Conservation (phyloP, 139 green algal genomes). For the Medakamo hakoo region DNA sequence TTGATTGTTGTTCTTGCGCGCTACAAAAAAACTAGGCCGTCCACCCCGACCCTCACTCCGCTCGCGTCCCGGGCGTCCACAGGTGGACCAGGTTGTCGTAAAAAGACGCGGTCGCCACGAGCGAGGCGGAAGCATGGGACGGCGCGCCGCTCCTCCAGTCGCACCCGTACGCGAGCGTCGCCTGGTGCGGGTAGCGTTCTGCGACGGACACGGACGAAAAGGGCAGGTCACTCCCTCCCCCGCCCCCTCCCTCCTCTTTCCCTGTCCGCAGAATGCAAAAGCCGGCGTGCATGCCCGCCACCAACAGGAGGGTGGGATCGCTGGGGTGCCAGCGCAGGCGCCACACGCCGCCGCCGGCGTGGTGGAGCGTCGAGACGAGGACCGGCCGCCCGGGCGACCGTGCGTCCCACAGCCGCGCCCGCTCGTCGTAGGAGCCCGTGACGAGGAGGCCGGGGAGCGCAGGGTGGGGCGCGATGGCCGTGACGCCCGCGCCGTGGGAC, state of each 20-base stretch:
- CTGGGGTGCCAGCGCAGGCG: constrained; percentile 56
- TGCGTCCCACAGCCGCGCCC: constrained; percentile 61
- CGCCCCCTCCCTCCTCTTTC: not conserved
- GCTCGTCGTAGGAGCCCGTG: constrained; percentile 81
- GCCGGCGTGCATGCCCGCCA: constrained; percentile 72
- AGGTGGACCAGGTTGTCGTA: constrained; percentile 32
- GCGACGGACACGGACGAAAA: constrained; percentile 1
- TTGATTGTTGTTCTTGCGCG: not conserved
- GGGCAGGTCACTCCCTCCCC: not conserved
- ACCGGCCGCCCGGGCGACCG: constrained; percentile 19
- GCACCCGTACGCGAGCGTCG: constrained; percentile 26
- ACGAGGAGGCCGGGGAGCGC: constrained; percentile 27
- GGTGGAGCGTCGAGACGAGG: constrained; percentile 3
- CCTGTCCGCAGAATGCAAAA: constrained; percentile 26
- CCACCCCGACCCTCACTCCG: not conserved
- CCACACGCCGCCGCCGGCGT: constrained; percentile 63
- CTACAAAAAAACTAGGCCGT: not conserved
- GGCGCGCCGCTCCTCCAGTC: constrained; percentile 16
- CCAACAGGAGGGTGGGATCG: constrained; percentile 33
- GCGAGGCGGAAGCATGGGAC: not conserved
- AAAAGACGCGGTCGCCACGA: constrained; percentile 25
- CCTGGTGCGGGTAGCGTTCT: constrained; percentile 14
- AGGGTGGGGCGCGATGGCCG: constrained; percentile 43
- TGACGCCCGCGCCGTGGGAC: constrained; percentile 64
- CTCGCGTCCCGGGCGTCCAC: constrained; percentile 9